Percentiles rank a stretch among this genome's conserved stretches.
phyloP scores from a whole-genome alignment of 1,139 yeast species.

The Blastobotrys indianensis region DNA sequence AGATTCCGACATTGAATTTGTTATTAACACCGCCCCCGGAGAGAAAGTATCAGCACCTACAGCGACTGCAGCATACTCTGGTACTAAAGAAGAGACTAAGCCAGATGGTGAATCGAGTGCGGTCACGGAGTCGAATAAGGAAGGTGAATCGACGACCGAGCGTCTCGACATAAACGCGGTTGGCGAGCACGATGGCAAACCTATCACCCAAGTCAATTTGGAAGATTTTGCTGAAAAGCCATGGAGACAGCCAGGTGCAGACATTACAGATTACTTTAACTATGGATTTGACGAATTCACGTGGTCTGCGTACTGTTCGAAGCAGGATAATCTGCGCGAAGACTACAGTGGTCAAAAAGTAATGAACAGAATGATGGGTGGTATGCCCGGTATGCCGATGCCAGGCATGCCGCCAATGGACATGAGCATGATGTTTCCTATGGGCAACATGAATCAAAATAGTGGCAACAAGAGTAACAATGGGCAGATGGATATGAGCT shows the following conservation, averaged over 20 bases:
- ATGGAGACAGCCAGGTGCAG: constrained; percentile 97
- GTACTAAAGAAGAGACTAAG: constrained; percentile 18
- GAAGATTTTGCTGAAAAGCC: constrained; percentile 89
- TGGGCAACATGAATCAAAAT: constrained; percentile 12
- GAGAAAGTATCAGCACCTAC: constrained; percentile 33
- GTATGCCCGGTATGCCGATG: constrained; percentile 26
- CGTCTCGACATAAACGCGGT: constrained; percentile 67
- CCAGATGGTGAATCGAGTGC: constrained; percentile 21
- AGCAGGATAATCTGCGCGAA: constrained; percentile 76
- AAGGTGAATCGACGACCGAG: constrained; percentile 26
- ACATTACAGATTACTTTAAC: constrained; percentile 87
- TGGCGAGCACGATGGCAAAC: constrained; percentile 76
- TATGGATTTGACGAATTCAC: constrained; percentile 95
- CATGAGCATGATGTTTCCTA: constrained; percentile 11
- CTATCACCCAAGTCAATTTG: constrained; percentile 75
- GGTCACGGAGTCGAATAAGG: constrained; percentile 22
- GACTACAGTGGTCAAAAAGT: constrained; percentile 60
- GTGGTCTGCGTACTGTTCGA: constrained; percentile 89
- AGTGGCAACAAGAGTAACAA: background rate
- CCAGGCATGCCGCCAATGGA: constrained; percentile 19
- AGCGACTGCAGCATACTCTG: constrained; percentile 17
- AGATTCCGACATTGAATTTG: constrained; percentile 54
- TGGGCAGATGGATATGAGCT: constrained; percentile 8
- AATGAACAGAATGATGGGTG: constrained; percentile 29
- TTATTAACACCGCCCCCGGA: constrained; percentile 46